A percentile compares a stretch with the other conserved stretches of the same genome.
Evolutionary conservation across 2,329 filamentous ascomycete genomes (phyloP).

Genomic region (Apiospora aurea): DNA sequence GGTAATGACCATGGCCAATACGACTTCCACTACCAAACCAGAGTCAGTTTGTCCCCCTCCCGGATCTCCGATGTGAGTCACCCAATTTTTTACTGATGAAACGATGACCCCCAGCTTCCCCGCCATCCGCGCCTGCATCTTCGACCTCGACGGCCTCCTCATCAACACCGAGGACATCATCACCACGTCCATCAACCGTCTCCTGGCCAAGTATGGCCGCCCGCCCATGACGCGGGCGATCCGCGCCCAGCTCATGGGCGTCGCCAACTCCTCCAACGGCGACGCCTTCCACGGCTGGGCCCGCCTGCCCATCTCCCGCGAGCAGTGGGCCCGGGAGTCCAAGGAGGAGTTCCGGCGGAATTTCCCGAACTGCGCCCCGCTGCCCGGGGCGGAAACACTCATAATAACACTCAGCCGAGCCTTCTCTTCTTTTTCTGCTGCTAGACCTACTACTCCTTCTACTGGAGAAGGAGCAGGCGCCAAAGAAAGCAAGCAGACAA

Average conservation of each 20-base stretch:
- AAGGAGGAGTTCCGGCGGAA: slow-evolving; percentile 35
- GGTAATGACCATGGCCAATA: background rate
- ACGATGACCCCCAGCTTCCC: slow-evolving; percentile 47
- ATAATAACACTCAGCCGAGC: slow-evolving; percentile 52
- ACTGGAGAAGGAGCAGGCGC: slow-evolving; percentile 22
- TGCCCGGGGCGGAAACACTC: slow-evolving; percentile 68
- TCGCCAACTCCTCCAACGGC: slow-evolving; percentile 55
- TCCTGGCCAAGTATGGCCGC: slow-evolving; percentile 66
- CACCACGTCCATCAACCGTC: slow-evolving; percentile 67
- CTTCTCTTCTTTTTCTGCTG: background rate
- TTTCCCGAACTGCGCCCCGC: slow-evolving; percentile 55
- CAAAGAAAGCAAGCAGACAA: background rate
- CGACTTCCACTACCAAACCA: background rate
- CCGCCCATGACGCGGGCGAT: slow-evolving; percentile 69
- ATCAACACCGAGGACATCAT: slow-evolving; percentile 77
- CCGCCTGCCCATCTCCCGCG: slow-evolving; percentile 65
- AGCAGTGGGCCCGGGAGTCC: slow-evolving; percentile 46
- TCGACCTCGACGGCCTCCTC: slow-evolving; percentile 77
- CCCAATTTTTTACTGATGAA: background rate
- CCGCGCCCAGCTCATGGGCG: slow-evolving; percentile 74
- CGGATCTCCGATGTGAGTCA: background rate
- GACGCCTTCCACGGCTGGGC: slow-evolving; percentile 74
- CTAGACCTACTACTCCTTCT: slow-evolving; percentile 1
- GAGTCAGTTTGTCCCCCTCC: background rate
- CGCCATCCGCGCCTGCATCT: slow-evolving; percentile 72